Conservation (phyloP, 495 filamentous ascomycete genomes). For the Penicillium tannophilum region DNA sequence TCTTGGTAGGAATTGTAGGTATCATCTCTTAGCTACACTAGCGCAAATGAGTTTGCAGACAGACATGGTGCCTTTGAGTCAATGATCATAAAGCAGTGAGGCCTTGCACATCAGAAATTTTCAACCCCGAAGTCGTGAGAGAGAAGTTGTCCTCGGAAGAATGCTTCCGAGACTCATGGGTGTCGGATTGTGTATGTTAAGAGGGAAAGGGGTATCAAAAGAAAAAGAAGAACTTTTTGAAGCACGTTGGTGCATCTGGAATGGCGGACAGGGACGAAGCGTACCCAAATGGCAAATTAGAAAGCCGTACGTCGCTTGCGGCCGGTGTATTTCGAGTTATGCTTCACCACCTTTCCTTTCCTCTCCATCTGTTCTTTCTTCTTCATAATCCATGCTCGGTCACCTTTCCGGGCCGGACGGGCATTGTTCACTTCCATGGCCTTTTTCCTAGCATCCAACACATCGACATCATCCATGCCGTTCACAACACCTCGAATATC, state of each 20-base stretch:
- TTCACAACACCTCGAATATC: constrained; percentile 87
- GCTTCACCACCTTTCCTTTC: constrained; percentile 93
- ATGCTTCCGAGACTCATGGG: background rate
- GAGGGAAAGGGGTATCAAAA: background rate
- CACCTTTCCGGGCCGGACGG: constrained; percentile 67
- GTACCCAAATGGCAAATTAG: constrained; percentile 22
- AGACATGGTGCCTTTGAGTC: background rate
- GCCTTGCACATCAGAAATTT: background rate
- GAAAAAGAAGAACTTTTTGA: background rate
- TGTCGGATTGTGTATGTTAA: background rate
- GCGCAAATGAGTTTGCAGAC: background rate
- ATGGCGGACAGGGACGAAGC: background rate
- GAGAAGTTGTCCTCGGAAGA: background rate
- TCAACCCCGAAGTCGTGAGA: background rate
- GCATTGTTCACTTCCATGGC: constrained; percentile 46
- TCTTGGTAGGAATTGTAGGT: background rate
- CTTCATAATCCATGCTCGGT: constrained; percentile 84
- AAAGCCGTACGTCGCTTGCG: constrained; percentile 71
- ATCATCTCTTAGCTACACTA: background rate
- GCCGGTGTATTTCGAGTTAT: constrained; percentile 88
- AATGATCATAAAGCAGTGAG: background rate
- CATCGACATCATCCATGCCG: constrained; percentile 83
- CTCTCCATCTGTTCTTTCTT: constrained; percentile 96
- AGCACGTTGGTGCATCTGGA: background rate
- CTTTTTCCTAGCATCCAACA: constrained; percentile 70